These are phyloP conservation scores for Tilletia horrida DNA, from an alignment of 1,284 basidiomycete genomes.

Conservation along the genomic window DNA sequence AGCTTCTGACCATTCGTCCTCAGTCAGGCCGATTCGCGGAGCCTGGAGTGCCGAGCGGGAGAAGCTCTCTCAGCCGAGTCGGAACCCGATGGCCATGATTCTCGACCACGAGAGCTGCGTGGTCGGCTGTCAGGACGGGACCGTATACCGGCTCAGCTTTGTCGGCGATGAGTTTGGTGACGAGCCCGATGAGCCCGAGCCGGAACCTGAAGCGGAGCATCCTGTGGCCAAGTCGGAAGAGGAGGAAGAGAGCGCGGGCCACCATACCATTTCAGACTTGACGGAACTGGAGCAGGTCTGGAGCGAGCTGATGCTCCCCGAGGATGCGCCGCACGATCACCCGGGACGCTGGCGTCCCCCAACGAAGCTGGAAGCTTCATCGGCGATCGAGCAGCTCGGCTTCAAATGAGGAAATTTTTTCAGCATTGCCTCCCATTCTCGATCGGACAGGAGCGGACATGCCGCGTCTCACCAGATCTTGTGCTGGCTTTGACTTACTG, in stretches of 20 bases:
- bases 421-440: no score
- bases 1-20: not conserved
- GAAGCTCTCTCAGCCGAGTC: slow-evolving; percentile 23
- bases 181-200: slow-evolving; percentile 24
- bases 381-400: slow-evolving; percentile 15
- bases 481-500: no score
- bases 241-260: slow-evolving; percentile 14
- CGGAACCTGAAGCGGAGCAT: slow-evolving; percentile 10
- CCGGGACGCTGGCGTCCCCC: slow-evolving; percentile 25
- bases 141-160: slow-evolving; percentile 44
- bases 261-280: slow-evolving; percentile 32
- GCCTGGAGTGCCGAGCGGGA: slow-evolving; percentile 36
- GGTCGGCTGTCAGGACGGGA: slow-evolving; percentile 42
- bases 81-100: slow-evolving; percentile 46
- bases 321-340: slow-evolving; percentile 28
- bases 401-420: slow-evolving; percentile 1
- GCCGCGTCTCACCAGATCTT: no score
- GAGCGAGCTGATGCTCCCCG: slow-evolving; percentile 39
- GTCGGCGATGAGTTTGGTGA: slow-evolving; percentile 34
- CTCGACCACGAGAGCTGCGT: slow-evolving; percentile 45
- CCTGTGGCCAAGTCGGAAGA: not conserved
- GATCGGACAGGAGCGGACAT: no score
- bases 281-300: slow-evolving; percentile 39
- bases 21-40: slow-evolving; percentile 34
- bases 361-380: not conserved